Evolutionary conservation across 164 flowering plant genomes (phyloP), one percentile per base, ranked within the genome.

Genomic region (Macadamia tetraphylla): DNA sequence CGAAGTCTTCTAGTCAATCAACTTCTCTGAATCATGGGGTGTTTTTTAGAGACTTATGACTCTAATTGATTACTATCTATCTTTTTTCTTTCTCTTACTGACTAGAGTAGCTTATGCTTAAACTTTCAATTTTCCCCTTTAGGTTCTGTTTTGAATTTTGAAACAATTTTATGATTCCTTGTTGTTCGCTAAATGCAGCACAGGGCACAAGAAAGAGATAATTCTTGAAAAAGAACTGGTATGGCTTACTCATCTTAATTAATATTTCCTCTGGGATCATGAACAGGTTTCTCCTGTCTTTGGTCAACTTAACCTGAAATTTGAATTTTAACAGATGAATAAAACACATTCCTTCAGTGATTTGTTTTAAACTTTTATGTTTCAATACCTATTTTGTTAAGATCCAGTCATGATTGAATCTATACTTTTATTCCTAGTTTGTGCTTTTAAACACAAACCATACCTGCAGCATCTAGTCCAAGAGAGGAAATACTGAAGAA

Each of bases 191-290:
- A 31, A 70, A 60, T 83, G 90, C 96, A 94, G 98, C 84, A 88
- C 88, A 30, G 97, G 98, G 58, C 69, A 79, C 83, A 91, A 84
- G 78, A 88, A 83, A 73, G 96, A 94, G 81, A 82, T 90, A 35
- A 23, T 81, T 62, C 88, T 94, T 43, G 87, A 81, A 43, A 94
- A 87, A 64, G 75, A 76, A 69, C 64, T 88, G 90, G 98, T 94
- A 80, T 69, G 70, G 18, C 13, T 46, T 11, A 11, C 51, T 8
- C 51, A 46, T 46, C 13, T 8, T 46, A 46, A 46, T 46, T 46
- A 3, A 11, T 46, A 46, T 46, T 35, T 35, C 51, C 32, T 60
- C 32, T 12, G 62, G 18, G 43, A 13, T 13, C n/a, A 60, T 14
- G 44, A 60, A 14, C 59, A 23, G 30, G 29, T 23, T 23, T 7